phyloP scores from a whole-genome alignment of 805 yeast genomes.

The Metschnikowia lunata region DNA sequence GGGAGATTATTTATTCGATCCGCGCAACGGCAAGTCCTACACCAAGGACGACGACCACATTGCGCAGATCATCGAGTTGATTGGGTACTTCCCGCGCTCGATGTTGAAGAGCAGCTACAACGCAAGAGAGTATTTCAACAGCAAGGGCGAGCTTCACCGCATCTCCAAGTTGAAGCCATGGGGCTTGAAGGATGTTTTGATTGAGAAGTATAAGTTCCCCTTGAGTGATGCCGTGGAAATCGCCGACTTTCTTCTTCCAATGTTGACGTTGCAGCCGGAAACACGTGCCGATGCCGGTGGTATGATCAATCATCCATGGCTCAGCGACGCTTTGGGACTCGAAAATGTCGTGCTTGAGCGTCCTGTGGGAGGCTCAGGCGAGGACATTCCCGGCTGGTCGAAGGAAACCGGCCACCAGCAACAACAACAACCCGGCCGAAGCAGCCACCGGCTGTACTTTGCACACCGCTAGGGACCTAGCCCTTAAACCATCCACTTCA shows the following conservation, averaged over 20 bases:
- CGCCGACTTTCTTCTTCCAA: constrained; percentile 74
- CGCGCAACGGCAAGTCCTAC: constrained; percentile 46
- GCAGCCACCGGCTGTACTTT: constrained; percentile 11
- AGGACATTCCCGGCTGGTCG: constrained; percentile 90
- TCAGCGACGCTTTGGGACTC: constrained; percentile 69
- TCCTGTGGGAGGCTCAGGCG: constrained; percentile 74
- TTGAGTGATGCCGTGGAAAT: constrained; percentile 67
- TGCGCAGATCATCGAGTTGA: constrained; percentile 56
- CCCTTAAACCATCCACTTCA: no score
- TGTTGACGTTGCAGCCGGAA: constrained; percentile 77
- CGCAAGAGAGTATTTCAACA: constrained; percentile 18
- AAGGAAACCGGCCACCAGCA: constrained; percentile 43
- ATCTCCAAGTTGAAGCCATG: constrained; percentile 48
- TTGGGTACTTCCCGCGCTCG: constrained; percentile 38
- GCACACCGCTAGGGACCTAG: constrained; percentile 2
- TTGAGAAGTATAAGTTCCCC: constrained; percentile 48
- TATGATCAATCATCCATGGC: constrained; percentile 83
- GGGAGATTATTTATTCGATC: constrained; percentile 60
- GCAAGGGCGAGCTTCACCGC: constrained; percentile 35
- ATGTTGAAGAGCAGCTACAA: constrained; percentile 37
- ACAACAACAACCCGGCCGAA: constrained; percentile 8
- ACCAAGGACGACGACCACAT: constrained; percentile 58
- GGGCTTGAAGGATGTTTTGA: constrained; percentile 46
- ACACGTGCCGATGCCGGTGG: constrained; percentile 95
- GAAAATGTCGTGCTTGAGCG: constrained; percentile 70